A percentile compares a stretch with the other conserved stretches of the same genome.
Evolutionary conservation across 176 grass and related monocot species (phyloP).

Genomic region (Dactylis glomerata): DNA sequence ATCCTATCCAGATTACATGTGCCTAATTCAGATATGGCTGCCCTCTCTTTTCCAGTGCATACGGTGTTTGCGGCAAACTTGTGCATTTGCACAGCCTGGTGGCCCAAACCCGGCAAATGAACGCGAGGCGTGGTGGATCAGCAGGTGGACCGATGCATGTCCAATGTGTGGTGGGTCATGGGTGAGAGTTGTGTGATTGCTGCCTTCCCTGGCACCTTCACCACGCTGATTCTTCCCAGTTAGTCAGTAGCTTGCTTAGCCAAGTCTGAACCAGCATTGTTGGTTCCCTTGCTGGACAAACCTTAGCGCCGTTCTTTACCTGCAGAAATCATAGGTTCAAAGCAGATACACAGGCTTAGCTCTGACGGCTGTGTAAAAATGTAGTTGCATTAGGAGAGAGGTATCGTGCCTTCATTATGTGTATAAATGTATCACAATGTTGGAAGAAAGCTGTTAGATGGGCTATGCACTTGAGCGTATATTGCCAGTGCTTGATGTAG

Average conservation of each 20-base stretch:
- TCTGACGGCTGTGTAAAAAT: conserved; percentile 11
- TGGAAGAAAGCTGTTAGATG: background rate
- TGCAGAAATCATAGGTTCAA: background rate
- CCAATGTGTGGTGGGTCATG: conserved; percentile 98
- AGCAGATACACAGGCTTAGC: background rate
- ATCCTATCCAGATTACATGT: background rate
- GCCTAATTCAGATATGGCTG: background rate
- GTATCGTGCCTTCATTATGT: background rate
- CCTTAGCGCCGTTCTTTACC: conserved; percentile 15
- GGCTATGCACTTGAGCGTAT: background rate
- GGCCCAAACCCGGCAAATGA: conserved; percentile 48
- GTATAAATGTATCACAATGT: background rate
- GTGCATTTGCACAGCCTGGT: conserved; percentile 76
- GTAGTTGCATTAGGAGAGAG: conserved; percentile 6
- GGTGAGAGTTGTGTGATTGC: conserved; percentile 81
- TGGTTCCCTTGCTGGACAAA: background rate
- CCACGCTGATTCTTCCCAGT: background rate
- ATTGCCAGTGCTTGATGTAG: background rate
- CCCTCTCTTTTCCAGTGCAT: conserved; percentile 58
- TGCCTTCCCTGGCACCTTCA: background rate
- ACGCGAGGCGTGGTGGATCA: conserved; percentile 89
- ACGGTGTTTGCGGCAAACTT: conserved; percentile 91
- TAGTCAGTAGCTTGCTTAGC: background rate
- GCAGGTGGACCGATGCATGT: conserved; percentile 80
- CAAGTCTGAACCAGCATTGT: background rate